Evolutionary conservation across 2,329 filamentous ascomycete genomes (phyloP), one percentile per base, ranked within the genome.

Genomic region (Neonectria coccinea): DNA sequence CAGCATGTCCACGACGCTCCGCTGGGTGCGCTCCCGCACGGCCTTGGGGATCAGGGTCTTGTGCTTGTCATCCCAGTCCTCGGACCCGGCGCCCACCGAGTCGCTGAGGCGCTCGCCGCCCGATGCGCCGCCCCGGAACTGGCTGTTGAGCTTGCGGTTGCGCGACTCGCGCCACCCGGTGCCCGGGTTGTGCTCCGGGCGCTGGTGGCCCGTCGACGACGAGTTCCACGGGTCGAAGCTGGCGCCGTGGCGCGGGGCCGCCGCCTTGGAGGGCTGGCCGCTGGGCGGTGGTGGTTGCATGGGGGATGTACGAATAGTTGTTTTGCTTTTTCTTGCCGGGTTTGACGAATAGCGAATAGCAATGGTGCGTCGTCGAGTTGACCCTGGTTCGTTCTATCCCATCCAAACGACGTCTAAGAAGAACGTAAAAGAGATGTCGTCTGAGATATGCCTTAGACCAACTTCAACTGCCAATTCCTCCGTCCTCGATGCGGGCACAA

Each of bases 171-270:
- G 89, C 93, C 93, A 97, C 74, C 87, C 68, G 25, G 86, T 85
- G 2, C 87, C 86, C 1, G 91, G 84, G 4, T 82, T 80, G 64
- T 88, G 89, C 64, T 95, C 91, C 45, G 92, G 88, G 44, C 89
- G 86, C 79, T 97, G 94, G 76, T 97, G 93, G 50, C 92, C 92
- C 1, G 91, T 90, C 6, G 90, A 89, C 12, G 89, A 88, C 14
- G 89, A 90, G 79, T 93, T 93, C 89, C 89, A 92, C 5, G 88
- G 84, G 77, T 92, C 90, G 72, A 91, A 91, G 64, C 75, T 74
- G 39, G 79, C 78, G 27, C 79, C 77, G 73, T 79, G 77, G 39
- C 73, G 76, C 22, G 85, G 83, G 53, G 82, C 75, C 20, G 82
- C 79, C 33, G 79, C 77, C 64, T 73, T 79, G 61, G 75, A 67